Evolutionary conservation across 1,284 basidiomycete species (phyloP).

Genomic region (Papiliotrema fonsecae): DNA sequence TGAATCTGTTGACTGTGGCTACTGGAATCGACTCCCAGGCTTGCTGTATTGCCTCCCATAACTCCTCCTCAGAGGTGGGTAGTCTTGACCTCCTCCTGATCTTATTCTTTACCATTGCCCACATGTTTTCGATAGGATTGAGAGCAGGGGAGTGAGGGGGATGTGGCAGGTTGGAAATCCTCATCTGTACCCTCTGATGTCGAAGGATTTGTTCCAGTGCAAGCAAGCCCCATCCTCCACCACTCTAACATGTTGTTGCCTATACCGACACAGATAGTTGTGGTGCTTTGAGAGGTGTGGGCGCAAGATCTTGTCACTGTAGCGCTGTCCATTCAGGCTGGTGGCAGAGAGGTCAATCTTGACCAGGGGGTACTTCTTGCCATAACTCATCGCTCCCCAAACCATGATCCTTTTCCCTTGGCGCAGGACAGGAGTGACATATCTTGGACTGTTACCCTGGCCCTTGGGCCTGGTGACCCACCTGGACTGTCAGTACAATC

Average conservation of each 20-base stretch:
- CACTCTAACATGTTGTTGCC: neutral
- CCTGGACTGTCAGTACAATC: neutral
- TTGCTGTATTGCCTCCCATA: slow-evolving; percentile 8
- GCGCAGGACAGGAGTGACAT: slow-evolving; percentile 3
- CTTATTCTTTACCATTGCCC: slow-evolving; percentile 15
- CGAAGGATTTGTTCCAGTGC: neutral
- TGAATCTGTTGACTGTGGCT: neutral
- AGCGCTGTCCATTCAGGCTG: slow-evolving; percentile 13
- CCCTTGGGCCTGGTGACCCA: slow-evolving; percentile 10
- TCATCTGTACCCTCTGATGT: neutral
- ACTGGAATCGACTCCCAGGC: slow-evolving; percentile 9
- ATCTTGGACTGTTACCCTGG: slow-evolving; percentile 4
- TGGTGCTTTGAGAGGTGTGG: neutral
- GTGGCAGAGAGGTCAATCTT: slow-evolving; percentile 5
- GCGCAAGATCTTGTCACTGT: slow-evolving; percentile 15
- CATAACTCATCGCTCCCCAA: slow-evolving; percentile 18
- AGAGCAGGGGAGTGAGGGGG: slow-evolving; percentile 21
- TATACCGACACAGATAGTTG: neutral
- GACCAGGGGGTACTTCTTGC: slow-evolving; percentile 6
- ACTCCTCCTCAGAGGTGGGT: slow-evolving; percentile 10
- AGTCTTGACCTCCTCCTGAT: neutral
- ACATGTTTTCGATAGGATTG: slow-evolving; percentile 21
- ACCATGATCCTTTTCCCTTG: slow-evolving; percentile 9
- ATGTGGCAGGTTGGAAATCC: slow-evolving; percentile 9
- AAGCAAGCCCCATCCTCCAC: neutral